Evolutionary conservation across 257 asterid genomes (phyloP), one percentile per base, ranked within the genome.

Genomic region (Cruciata laevipes): DNA sequence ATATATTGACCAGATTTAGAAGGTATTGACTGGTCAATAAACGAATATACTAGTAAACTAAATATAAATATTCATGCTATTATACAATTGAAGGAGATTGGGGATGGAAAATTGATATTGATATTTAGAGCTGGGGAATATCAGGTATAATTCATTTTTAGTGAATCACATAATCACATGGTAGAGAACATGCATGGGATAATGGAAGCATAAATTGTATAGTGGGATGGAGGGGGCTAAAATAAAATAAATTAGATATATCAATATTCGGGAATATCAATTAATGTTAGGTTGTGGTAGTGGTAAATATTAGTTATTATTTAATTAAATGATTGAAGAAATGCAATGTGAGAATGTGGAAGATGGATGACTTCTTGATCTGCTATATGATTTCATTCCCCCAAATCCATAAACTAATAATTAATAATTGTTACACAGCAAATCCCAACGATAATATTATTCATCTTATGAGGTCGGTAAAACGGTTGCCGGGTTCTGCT

Each of bases 151-250:
- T 47, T 47, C 61, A 56, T 56, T 56, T 56, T 56, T 23, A 31
- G 61, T 67, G n/a, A n/a, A 58, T 75, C 95, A 83, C 88, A 77
- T 82, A 16, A 58, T 75, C 95, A 87, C 88, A 77, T 82, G 87
- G 86, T 65, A 63, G 71, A 81, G 80, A 80, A 83, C 66, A 61
- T 61, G 66, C 82, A 71, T 81, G 89, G 53, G 68, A 68, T 21
- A 68, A 68, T 56, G 30, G 69, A 76, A 32, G 30, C 27, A 25
- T 49, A 60, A 61, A 24, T 16, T 70, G 55, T 53, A 27, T 27
- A 53, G 27, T 53, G 60, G 60, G 27, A 20, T 56, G 61, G 61
- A 56, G 16, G 27, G 23, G 30, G 61, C 27, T 56, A 66, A 63
- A 71, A 13, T 69, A 27, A 31, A 70, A 74, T 74, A 63, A 77